Conservation (phyloP, 2,329 filamentous ascomycete species). For the Cryphonectria japonica region DNA sequence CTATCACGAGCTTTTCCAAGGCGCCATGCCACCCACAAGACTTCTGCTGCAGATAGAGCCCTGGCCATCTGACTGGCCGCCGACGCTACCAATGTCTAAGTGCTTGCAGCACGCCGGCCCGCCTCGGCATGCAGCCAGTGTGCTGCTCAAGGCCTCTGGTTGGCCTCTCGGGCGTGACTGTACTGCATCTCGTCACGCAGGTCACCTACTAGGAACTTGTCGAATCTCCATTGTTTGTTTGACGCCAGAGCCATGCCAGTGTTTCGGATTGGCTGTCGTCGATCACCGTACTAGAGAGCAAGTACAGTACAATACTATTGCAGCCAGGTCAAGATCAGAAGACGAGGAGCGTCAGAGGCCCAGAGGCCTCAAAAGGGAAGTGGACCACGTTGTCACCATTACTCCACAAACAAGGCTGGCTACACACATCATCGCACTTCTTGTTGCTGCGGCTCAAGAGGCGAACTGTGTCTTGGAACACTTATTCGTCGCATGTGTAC, state of each 20-base stretch:
- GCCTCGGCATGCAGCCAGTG: slow-evolving; percentile 11
- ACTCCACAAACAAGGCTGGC: slow-evolving; percentile 26
- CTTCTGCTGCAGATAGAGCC: not conserved
- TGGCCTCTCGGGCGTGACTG: slow-evolving; percentile 18
- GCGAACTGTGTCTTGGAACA: slow-evolving; percentile 1
- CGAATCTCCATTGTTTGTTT: slow-evolving; percentile 11
- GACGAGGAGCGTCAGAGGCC: slow-evolving; percentile 4
- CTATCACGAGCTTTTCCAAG: not conserved
- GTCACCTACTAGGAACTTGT: not conserved
- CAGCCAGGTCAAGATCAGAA: slow-evolving; percentile 1
- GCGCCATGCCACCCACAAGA: not conserved
- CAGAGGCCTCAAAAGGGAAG: slow-evolving; percentile 6
- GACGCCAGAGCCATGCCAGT: slow-evolving; percentile 2
- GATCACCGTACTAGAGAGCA: not conserved
- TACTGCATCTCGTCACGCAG: slow-evolving; percentile 13
- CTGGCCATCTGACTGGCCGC: slow-evolving; percentile 20
- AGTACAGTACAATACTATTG: not conserved
- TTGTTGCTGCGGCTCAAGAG: slow-evolving; percentile 8
- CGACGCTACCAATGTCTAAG: slow-evolving; percentile 5
- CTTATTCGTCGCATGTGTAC: slow-evolving; percentile 13
- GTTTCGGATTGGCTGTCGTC: slow-evolving; percentile 9
- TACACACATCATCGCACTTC: slow-evolving; percentile 14
- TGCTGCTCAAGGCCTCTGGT: slow-evolving; percentile 23
- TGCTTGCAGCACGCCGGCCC: slow-evolving; percentile 21
- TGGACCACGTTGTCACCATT: slow-evolving; percentile 19